Conservation (phyloP, 331 rosid genomes). For the Saraca asoca region DNA sequence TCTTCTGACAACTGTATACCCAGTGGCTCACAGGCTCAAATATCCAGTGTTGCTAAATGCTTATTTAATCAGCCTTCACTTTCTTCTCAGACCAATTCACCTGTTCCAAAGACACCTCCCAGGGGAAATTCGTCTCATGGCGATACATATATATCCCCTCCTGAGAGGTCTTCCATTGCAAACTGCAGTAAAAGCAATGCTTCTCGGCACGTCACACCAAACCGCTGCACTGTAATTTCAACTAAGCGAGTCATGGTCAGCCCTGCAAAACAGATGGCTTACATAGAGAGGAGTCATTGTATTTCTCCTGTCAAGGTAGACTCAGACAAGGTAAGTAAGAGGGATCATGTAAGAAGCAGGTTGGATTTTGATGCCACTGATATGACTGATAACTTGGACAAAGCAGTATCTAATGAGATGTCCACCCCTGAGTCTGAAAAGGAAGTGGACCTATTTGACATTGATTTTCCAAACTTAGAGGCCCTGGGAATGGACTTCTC, state of each 20-base stretch:
- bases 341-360: constrained; percentile 78
- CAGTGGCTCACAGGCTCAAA: constrained; percentile 44
- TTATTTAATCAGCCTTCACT: constrained; percentile 59
- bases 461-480: constrained; percentile 58
- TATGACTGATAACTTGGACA: constrained; percentile 40
- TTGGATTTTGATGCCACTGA: constrained; percentile 66
- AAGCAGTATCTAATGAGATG: constrained; percentile 36
- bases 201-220: constrained; percentile 45
- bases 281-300: constrained; percentile 65
- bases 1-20: constrained; percentile 32
- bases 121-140: constrained; percentile 50
- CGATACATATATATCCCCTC: constrained; percentile 55
- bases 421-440: constrained; percentile 56
- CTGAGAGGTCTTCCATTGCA: constrained; percentile 47
- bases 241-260: constrained; percentile 79
- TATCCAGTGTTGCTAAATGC: constrained; percentile 69
- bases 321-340: constrained; percentile 45
- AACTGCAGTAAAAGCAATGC: constrained; percentile 40
- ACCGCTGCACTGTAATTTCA: constrained; percentile 70
- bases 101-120: constrained; percentile 63
- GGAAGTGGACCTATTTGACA: constrained; percentile 51
- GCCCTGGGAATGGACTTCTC: constrained; percentile 56
- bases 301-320: constrained; percentile 60
- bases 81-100: constrained; percentile 45
- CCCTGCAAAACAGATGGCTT: constrained; percentile 64